phyloP scores from a whole-genome alignment of 495 filamentous ascomycete species.

The Annulohypoxylon stygium region DNA sequence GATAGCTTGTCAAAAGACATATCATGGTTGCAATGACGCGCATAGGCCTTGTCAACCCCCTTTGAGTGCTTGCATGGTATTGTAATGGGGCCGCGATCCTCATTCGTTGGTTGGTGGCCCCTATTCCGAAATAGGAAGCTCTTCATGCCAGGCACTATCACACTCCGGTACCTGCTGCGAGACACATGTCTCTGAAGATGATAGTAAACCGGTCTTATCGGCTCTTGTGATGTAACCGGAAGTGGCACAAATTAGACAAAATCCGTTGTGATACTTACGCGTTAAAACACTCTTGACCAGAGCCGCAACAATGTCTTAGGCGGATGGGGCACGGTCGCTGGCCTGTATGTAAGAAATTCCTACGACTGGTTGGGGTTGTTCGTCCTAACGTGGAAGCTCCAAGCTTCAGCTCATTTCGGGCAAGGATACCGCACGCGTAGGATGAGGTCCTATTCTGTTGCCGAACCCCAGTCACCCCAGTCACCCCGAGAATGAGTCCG shows the following conservation, averaged over 20 bases:
- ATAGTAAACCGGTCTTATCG: constrained; percentile 36
- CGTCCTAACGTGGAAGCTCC: constrained; percentile 40
- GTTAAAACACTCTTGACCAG: constrained; percentile 24
- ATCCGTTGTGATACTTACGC: constrained; percentile 34
- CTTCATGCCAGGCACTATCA: constrained; percentile 46
- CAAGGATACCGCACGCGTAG: constrained; percentile 29
- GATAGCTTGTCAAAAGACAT: constrained; percentile 42
- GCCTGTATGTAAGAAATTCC: constrained; percentile 15
- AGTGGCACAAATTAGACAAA: constrained; percentile 22
- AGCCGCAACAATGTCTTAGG: constrained; percentile 40
- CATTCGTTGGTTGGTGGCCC: constrained; percentile 25
- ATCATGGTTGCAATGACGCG: constrained; percentile 45
- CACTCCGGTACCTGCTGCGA: constrained; percentile 43
- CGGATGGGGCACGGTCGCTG: constrained; percentile 11
- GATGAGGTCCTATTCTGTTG: constrained; percentile 29
- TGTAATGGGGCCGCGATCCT: constrained; percentile 16
- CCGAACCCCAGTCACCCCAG: constrained; percentile 24
- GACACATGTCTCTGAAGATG: constrained; percentile 38
- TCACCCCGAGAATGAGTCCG: constrained; percentile 43
- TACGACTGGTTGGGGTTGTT: constrained; percentile 21
- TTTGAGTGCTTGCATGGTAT: constrained; percentile 39
- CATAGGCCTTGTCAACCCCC: constrained; percentile 38
- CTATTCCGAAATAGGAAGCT: constrained; percentile 52
- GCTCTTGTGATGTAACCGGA: constrained; percentile 42
- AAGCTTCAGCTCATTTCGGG: constrained; percentile 25